Evolutionary conservation across 495 filamentous ascomycete genomes (phyloP), one percentile per base, ranked within the genome.

Genomic region (Xylaria flabelliformis): DNA sequence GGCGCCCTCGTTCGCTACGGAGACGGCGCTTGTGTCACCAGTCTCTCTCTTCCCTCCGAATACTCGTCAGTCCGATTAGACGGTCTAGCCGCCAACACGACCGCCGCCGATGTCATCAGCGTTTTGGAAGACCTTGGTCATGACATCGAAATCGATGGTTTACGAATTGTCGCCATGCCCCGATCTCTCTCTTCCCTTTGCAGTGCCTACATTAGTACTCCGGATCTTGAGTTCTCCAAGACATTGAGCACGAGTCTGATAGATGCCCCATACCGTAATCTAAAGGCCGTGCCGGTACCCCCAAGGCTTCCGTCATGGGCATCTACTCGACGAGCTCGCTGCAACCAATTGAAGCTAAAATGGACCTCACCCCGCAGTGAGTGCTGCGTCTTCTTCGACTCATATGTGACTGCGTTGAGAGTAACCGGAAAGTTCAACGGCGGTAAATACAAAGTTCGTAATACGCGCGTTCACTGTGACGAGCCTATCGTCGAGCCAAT

Each of bases 31-130:
- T 42, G 44, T 29, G 65, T 68, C 65, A 55, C 46, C 17, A 56
- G 39, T 24, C 44, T 58, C 24, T 55, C 48, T 58, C 65, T 68
- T 4, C 6, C 46, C 26, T 68, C 65, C 26, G 65, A 68, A n/a
- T 68, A 55, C 65, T 68, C 65, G 13, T 53, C 65, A 21, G 46
- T 68, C 53, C 65, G 65, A 39, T 29, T 68, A 5, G 53, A 68
- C 32, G 39, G 39, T 39, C 46, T 68, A 5, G 9, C 65, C 13
- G 62, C 62, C 41, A 19, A 46, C 62, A 64, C 62, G 2, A 64
- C 62, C 17, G 3, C 62, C 12, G 41, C 62, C 62, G 13, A 48
- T 13, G 62, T 64, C 41, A 44, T 64, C n/a, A 6, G 21, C 62
- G 26, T 64, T 36, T 19, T 64, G 41, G 39, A 24, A 64, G 41